Conservation (phyloP, 129 eudicot genomes). For the Flaveria ramosissima region DNA sequence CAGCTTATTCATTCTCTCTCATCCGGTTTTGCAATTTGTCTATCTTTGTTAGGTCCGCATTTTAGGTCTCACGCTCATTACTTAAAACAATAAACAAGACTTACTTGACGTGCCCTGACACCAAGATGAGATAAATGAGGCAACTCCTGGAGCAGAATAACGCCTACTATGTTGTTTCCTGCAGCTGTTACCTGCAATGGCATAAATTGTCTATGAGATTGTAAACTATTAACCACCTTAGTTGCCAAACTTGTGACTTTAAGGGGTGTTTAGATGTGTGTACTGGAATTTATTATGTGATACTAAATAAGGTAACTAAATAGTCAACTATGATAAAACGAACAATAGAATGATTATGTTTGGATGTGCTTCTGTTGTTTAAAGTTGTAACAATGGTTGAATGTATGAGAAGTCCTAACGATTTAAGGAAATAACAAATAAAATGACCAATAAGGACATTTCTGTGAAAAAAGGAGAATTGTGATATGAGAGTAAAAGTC, state of each 20-base stretch:
- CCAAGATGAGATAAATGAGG: constrained; percentile 99
- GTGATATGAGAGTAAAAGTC: neutral
- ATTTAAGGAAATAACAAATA: neutral
- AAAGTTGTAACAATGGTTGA: neutral
- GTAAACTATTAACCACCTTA: neutral
- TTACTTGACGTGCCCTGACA: constrained; percentile 93
- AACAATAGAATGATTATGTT: neutral
- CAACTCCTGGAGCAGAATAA: constrained; percentile 88
- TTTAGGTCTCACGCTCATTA: neutral
- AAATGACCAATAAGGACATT: neutral
- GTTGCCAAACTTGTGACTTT: neutral
- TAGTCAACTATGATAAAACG: neutral
- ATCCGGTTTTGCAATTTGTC: neutral
- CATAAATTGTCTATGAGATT: neutral
- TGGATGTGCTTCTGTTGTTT: neutral
- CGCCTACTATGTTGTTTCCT: constrained; percentile 82
- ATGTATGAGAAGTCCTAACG: neutral
- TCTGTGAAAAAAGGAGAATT: neutral
- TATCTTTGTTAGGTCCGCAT: neutral
- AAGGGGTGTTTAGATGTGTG: neutral
- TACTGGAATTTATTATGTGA: neutral
- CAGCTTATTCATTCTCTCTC: neutral
- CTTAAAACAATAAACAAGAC: constrained; percentile 18
- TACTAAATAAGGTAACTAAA: neutral
- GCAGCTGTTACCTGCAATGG: constrained; percentile 89